Percentiles rank a stretch among this genome's conserved stretches.
Evolutionary conservation across 1,139 yeast species (phyloP).

Genomic region (Spencermartinsiella ligniputridi): DNA sequence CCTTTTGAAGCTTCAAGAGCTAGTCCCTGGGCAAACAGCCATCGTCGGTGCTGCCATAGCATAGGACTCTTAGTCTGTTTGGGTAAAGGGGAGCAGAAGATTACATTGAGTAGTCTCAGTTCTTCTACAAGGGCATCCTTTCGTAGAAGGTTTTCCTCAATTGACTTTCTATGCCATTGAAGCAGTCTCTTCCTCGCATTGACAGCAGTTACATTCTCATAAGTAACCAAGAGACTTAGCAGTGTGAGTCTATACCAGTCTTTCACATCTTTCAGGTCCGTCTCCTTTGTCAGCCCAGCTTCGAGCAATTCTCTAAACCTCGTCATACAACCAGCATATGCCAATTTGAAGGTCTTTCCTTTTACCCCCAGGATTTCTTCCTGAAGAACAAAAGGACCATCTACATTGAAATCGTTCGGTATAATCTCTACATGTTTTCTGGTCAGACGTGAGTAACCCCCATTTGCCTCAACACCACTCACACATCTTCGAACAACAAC

Average conservation of each 20-base stretch:
- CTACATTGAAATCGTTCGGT: slow-evolving; percentile 7
- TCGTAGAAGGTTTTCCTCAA: background rate
- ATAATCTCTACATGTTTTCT: slow-evolving; percentile 6
- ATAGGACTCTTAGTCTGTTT: slow-evolving; percentile 38
- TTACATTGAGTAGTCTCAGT: slow-evolving; percentile 25
- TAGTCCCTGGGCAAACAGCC: slow-evolving; percentile 21
- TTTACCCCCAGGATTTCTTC: slow-evolving; percentile 32
- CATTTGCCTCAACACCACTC: background rate
- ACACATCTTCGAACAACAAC: background rate
- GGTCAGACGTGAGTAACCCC: background rate
- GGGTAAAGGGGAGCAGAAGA: slow-evolving; percentile 32
- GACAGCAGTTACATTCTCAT: slow-evolving; percentile 33
- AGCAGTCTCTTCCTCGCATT: slow-evolving; percentile 30
- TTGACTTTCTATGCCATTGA: background rate
- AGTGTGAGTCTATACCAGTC: slow-evolving; percentile 16
- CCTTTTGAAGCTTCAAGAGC: background rate
- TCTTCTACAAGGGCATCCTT: slow-evolving; percentile 20
- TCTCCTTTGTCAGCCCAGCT: background rate
- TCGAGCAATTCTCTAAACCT: slow-evolving; percentile 1
- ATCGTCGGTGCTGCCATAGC: slow-evolving; percentile 37
- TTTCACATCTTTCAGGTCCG: background rate
- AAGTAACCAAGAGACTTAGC: slow-evolving; percentile 28
- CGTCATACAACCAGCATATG: slow-evolving; percentile 3
- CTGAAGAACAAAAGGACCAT: slow-evolving; percentile 12
- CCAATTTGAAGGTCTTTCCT: slow-evolving; percentile 17